phyloP scores from a whole-genome alignment of 2,329 filamentous ascomycete species.

The Chaetothyriales sp. region DNA sequence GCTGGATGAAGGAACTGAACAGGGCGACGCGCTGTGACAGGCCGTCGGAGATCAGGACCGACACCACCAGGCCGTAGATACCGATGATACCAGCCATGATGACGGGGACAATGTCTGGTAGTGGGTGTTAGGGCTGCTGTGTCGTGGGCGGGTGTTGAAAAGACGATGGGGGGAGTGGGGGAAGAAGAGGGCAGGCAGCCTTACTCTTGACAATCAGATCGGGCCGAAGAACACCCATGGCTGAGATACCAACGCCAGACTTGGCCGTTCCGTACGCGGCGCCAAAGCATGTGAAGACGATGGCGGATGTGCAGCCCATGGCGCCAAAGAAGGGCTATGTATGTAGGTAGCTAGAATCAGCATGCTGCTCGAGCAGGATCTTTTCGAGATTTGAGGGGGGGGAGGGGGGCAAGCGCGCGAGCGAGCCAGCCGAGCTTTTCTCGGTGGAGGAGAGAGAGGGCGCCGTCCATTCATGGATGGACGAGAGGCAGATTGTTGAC shows the following conservation, averaged over 20 bases:
- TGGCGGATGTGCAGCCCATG: conserved; percentile 89
- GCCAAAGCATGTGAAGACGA: conserved; percentile 91
- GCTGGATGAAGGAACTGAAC: conserved; percentile 71
- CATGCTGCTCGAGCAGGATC: conserved; percentile 15
- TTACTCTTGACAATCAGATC: conserved; percentile 99
- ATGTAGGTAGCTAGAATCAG: conserved; percentile 19
- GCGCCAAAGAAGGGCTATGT: conserved; percentile 78
- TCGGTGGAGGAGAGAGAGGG: neutral
- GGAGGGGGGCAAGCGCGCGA: neutral
- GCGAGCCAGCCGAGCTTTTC: neutral
- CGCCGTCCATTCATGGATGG: neutral
- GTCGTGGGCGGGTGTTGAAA: neutral
- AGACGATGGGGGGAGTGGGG: neutral
- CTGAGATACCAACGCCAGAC: conserved; percentile 95
- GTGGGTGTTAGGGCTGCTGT: neutral
- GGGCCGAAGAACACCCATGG: conserved; percentile 94
- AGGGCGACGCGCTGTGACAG: conserved; percentile 57
- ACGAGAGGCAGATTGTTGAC: conserved; percentile 33
- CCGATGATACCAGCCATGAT: conserved; percentile 89
- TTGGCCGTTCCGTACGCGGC: conserved; percentile 98
- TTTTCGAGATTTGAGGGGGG: neutral
- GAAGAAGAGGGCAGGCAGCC: neutral
- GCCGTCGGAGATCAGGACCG: conserved; percentile 70
- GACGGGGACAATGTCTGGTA: conserved; percentile 12
- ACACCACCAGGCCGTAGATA: conserved; percentile 89